Base-by-base conservation (phyloP, 2,329 filamentous ascomycete species). In the Coccinonectria pachysandricola region DNA sequence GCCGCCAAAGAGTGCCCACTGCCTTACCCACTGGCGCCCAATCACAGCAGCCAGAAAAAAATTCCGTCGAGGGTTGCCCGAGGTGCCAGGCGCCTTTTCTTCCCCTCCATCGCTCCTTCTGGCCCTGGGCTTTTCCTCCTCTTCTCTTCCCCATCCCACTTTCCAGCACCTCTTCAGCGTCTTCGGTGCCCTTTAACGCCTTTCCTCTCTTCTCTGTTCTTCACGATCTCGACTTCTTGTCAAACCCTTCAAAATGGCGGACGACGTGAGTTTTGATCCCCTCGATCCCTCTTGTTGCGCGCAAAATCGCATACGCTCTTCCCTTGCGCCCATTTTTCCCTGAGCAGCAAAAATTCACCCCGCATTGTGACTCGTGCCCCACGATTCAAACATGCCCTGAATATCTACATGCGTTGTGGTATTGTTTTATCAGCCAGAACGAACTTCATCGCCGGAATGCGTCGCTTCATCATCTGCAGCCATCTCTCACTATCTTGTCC, bases 231-330 rank as follows among this genome's bases (percentile, higher is more conserved):
- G 40, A 39, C 40, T 49, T 50, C 46, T 52, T 49, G 53, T 48
- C 45, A 50, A 61, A 57, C 55, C 53, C 53, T 53, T 63, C 67
- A 71, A 58, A 50, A 75, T 75, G 70, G 56, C 68, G 48, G 68
- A 71, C 40, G 66, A 70, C 53, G 68, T 71, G 60, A 62, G 67
- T 57, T 36, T 13, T 23, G 24, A 26, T 21, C 19, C 21, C 15
- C 16, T 26, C 22, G 23, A 25, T 27, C 21, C 19, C 21, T 15
- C 16, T 26, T 23, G 23, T 26, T 24, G 32, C 21, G 34, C 35
- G 35, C 42, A 38, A 42, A 37, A 41, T 39, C 45, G 40, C 32
- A 37, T 21, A 27, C 33, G 18, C 30, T 32, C 24, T 44, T 30
- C 33, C 34, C 37, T 42, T 46, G 38, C 40, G 43, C 43, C 50